These are phyloP conservation scores for Meira miltonrushii DNA, from an alignment of 1,284 basidiomycete species.

Conservation along the genomic window DNA sequence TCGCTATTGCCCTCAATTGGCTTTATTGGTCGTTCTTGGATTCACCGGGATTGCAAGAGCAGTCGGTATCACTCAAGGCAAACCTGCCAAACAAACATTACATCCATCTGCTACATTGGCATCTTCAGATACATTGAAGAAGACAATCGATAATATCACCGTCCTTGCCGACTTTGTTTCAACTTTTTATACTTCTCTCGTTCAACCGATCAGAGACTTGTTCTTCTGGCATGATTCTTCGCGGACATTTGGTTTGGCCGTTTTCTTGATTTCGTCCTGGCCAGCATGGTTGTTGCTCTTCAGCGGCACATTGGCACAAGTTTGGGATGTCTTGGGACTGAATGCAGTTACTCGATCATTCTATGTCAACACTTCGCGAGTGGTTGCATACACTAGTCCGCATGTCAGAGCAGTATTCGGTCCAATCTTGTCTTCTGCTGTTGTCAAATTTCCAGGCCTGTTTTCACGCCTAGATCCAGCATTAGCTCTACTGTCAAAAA, in stretches of 20 bases:
- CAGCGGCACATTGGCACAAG: slow-evolving; percentile 18
- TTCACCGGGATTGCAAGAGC: slow-evolving; percentile 21
- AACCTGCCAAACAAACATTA: not conserved
- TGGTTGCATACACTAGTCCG: not conserved
- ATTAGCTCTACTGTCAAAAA: not conserved
- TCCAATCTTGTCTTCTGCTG: too few species aligned
- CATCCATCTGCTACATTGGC: slow-evolving; percentile 12
- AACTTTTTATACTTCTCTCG: slow-evolving; percentile 22
- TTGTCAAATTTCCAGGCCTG: not conserved
- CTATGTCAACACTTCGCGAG: not conserved
- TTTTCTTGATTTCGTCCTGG: slow-evolving; percentile 45
- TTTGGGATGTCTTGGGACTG: slow-evolving; percentile 18
- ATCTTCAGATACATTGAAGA: slow-evolving; percentile 29
- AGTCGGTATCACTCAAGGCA: not conserved
- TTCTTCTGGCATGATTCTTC: slow-evolving; percentile 34
- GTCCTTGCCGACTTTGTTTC: slow-evolving; percentile 45
- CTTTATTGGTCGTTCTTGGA: slow-evolving; percentile 31
- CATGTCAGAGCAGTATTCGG: not conserved
- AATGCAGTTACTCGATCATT: slow-evolving; percentile 3
- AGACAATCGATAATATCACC: slow-evolving; percentile 34
- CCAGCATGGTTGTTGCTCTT: slow-evolving; percentile 45
- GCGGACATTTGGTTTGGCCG: slow-evolving; percentile 27
- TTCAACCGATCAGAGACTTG: slow-evolving; percentile 29
- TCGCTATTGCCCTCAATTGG: slow-evolving; percentile 42
- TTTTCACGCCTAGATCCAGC: not conserved